Evolutionary conservation across 805 yeast species (phyloP).

Genomic region (Lachancea sp.): DNA sequence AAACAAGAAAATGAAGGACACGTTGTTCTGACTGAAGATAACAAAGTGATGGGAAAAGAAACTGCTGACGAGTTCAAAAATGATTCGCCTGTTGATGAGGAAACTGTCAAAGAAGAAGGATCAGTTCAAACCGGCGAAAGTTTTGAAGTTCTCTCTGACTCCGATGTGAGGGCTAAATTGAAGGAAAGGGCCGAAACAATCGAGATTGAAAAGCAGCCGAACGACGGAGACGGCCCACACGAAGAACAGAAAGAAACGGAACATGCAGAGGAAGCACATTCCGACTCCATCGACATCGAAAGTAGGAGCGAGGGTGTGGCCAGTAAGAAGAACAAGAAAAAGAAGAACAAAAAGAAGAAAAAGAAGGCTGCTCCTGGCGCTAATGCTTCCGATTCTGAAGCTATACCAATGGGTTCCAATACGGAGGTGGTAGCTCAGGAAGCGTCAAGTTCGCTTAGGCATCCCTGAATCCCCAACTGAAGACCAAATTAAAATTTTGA

Average conservation of each 20-base stretch:
- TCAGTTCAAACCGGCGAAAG: not conserved
- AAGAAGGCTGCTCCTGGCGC: conserved; percentile 10
- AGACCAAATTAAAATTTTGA: conserved; percentile 1
- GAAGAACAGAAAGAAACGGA: not conserved
- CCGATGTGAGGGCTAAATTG: not conserved
- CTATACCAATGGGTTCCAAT: not conserved
- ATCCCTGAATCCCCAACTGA: conserved; percentile 16
- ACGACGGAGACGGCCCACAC: conserved; percentile 24
- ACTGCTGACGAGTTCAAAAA: not conserved
- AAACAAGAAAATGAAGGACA: conserved; percentile 9
- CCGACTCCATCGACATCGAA: not conserved
- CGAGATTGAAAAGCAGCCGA: too few relatives aligned
- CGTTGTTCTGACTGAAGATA: too few relatives aligned
- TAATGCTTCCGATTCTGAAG: conserved; percentile 15
- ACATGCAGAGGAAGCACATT: conserved; percentile 10
- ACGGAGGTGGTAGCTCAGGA: conserved; percentile 6
- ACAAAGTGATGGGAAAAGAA: not conserved
- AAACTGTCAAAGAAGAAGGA: conserved; percentile 29
- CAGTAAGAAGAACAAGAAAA: conserved; percentile 25
- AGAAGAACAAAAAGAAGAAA: conserved; percentile 28
- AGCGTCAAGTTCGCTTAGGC: conserved; percentile 28
- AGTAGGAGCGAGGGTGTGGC: conserved; percentile 2
- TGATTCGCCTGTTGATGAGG: not conserved
- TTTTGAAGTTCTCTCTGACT: not conserved
- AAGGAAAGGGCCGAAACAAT: conserved; percentile 22